Evolutionary conservation across 2,329 filamentous ascomycete genomes (phyloP), one percentile per base, ranked within the genome.

Genomic region (Ceratocystis eucalypticola): DNA sequence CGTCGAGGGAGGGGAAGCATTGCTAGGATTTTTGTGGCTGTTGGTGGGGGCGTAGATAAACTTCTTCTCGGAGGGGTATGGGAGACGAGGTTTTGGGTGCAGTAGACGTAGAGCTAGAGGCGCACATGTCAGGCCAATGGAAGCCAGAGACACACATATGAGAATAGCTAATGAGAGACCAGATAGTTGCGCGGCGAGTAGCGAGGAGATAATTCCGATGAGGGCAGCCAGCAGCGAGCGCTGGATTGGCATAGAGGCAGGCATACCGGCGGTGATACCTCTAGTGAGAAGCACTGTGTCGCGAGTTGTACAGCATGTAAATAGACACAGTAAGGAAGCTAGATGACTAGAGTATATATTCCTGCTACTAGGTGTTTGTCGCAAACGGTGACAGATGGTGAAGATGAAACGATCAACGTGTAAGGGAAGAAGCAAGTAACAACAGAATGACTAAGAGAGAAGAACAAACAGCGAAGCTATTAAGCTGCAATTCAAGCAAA

Each of bases 51-150:
- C 87, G 3, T 90, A 95, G 62, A 85, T 82, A 79, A 93, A 99
- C 46, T 82, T 85, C 78, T 94, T 96, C 75, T 99, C 94, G 41
- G 89, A 90, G 3, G 83, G 80, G 44, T 86, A 80, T 1, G 89
- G 83, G 28, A 80, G 77, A 66, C 94, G 88, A 8, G 94, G 94
- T 63, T 86, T 84, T 17, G 92, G 92, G 7, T 92, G 92, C 74
- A 95, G 80, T 68, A 91, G 75, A 73, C 85, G 85, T 62, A 96
- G 82, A 68, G 86, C 76, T 64, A 84, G 66, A 28, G 61, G 45
- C 15, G 46, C 46, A 12, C 48, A 25, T 28, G 65, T 53, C 44
- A 65, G 37, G 64, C 70, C 48, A 20, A 45, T 20, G 64, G 61
- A 33, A 17, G 57, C 30, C 2, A 55, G 20, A 10, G 62, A 48